phyloP scores from a whole-genome alignment of 2,329 filamentous ascomycete species.

The Penicillium decumbens region DNA sequence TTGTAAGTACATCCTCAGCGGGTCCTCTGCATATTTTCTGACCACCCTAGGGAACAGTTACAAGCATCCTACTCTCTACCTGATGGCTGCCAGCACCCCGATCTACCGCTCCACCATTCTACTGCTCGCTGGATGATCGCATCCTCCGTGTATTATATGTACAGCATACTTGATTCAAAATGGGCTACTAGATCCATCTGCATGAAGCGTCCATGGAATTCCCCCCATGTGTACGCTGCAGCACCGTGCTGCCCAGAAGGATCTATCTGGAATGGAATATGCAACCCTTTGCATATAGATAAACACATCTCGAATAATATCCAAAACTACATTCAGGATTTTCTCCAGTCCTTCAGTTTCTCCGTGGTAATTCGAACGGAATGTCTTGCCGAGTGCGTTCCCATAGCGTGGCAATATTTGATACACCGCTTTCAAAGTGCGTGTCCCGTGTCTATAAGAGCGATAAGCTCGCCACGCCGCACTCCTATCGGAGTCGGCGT shows the following conservation, averaged over 20 bases:
- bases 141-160: constrained; percentile 28
- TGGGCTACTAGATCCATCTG: neutral
- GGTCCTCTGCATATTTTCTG: neutral
- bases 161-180: constrained; percentile 19
- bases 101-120: constrained; percentile 17
- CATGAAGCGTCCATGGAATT: neutral
- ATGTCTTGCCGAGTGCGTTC: constrained; percentile 7
- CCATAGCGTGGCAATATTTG: constrained; percentile 1
- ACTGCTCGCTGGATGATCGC: constrained; percentile 20
- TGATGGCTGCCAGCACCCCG: constrained; percentile 6
- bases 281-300: neutral
- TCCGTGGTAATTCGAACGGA: neutral
- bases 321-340: neutral
- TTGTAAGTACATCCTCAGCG: neutral
- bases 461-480: constrained; percentile 21
- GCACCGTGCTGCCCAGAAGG: neutral
- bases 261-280: neutral
- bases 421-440: neutral
- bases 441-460: constrained; percentile 18
- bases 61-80: neutral
- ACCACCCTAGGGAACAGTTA: neutral
- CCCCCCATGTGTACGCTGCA: neutral
- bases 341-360: neutral
- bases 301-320: neutral
- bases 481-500: constrained; percentile 18